Percentiles rank a stretch among this genome's conserved stretches.
Evolutionary conservation across 75 land plant genomes (phyloP).

Genomic region (Cunninghamia lanceolata): DNA sequence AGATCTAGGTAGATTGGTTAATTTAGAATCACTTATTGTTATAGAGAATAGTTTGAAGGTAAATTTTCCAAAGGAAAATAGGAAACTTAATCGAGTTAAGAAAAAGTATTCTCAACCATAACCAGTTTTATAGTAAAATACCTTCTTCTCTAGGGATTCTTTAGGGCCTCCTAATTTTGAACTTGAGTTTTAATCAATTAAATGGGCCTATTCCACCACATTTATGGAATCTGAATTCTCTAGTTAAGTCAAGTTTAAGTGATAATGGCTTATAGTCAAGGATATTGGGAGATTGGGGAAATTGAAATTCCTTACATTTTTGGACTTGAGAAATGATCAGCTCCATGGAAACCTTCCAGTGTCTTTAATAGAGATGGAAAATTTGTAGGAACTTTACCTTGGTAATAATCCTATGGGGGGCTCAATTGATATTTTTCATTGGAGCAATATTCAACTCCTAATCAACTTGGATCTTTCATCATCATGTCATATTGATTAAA

Average conservation of each 20-base stretch:
- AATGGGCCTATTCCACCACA: constrained; percentile 18
- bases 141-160: constrained; percentile 21
- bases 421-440: constrained; percentile 9
- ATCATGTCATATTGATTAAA: not conserved
- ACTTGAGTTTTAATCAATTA: constrained; percentile 22
- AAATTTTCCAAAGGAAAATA: constrained; percentile 10
- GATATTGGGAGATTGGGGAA: constrained; percentile 4
- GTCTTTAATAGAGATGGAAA: not conserved
- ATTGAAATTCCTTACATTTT: constrained; percentile 7
- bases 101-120: constrained; percentile 9
- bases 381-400: too few relatives aligned
- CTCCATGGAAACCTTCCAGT: constrained; percentile 3
- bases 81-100: constrained; percentile 13
- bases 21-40: constrained; percentile 22
- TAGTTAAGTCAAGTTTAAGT: constrained; percentile 3
- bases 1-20: constrained; percentile 16
- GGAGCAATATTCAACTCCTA: not conserved
- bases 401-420: constrained; percentile 22
- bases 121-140: constrained; percentile 17
- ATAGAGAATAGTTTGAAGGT: constrained; percentile 26
- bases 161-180: constrained; percentile 18
- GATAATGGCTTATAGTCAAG: not conserved
- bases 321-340: constrained; percentile 6
- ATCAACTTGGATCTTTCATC: constrained; percentile 4
- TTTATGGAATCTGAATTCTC: constrained; percentile 11